Percentiles rank a stretch among this genome's conserved stretches.
These are phyloP conservation scores for Fistulifera pelliculosa DNA, from an alignment of 108 stramenopile species.

Conservation along the genomic window DNA sequence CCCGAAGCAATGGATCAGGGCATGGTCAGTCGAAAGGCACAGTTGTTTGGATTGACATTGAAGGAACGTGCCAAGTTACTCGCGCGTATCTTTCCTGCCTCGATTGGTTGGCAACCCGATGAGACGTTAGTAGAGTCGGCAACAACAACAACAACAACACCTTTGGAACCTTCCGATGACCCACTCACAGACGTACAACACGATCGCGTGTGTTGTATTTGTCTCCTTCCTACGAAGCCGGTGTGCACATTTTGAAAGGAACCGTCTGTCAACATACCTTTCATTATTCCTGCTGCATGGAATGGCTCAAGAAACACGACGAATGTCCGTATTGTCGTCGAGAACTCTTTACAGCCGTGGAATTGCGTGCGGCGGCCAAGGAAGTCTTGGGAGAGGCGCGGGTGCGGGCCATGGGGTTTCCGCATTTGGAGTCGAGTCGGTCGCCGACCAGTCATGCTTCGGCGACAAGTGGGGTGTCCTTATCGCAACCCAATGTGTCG, in stretches of 20 bases:
- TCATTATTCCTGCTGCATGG: conserved; percentile 27
- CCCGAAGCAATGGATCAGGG: background rate
- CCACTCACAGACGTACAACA: background rate
- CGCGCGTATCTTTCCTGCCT: background rate
- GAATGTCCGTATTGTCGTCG: conserved; percentile 29
- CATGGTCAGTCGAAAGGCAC: background rate
- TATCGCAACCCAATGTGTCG: too few species aligned
- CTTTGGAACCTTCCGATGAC: background rate
- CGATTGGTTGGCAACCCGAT: background rate
- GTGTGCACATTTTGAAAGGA: conserved; percentile 17
- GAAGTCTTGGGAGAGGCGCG: conserved; percentile 12
- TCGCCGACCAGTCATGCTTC: too few species aligned
- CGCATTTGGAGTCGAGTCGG: too few species aligned
- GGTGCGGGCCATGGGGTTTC: conserved; percentile 1
- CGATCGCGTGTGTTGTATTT: conserved; percentile 5
- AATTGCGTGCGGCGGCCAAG: conserved; percentile 9
- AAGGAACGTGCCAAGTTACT: background rate
- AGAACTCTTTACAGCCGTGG: conserved; percentile 20
- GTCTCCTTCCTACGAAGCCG: conserved; percentile 9
- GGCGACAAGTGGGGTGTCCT: too few species aligned
- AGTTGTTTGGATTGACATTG: background rate
- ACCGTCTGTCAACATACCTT: conserved; percentile 17
- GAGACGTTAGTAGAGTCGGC: background rate
- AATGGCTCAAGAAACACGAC: conserved; percentile 22
- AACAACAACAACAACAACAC: background rate